Evolutionary conservation across 371 early-diverging fungal genomes (phyloP).

Genomic region (Modicella reniformis): DNA sequence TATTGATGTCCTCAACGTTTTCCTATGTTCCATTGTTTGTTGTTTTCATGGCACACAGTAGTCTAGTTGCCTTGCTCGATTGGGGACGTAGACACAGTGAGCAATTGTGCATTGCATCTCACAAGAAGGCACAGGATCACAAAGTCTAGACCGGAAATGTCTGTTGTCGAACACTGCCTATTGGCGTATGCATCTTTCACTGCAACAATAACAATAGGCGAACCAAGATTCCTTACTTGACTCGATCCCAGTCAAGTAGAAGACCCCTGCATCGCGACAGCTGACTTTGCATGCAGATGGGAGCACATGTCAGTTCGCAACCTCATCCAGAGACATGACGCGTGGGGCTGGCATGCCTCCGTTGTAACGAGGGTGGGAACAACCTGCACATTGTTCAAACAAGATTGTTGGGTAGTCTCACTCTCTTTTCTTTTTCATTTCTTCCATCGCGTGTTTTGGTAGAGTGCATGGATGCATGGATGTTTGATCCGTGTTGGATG

Average conservation of each 20-base stretch:
- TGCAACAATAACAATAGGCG: not conserved
- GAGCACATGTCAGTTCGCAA: not conserved
- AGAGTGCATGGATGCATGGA: not conserved
- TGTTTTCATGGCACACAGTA: not conserved
- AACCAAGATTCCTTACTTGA: not conserved
- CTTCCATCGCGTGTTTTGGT: not conserved
- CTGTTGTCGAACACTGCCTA: not conserved
- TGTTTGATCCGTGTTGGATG: not conserved
- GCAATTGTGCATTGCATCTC: conserved; percentile 2
- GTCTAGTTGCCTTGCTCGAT: too few species aligned
- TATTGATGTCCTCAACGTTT: not conserved
- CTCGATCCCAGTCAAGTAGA: not conserved
- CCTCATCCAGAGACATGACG: not conserved
- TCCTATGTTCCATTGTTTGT: not conserved
- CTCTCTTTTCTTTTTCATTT: not conserved
- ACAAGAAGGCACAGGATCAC: not conserved
- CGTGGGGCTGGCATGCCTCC: not conserved
- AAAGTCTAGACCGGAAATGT: not conserved
- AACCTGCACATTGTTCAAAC: not conserved
- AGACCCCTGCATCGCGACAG: not conserved
- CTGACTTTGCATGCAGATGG: conserved; percentile 3
- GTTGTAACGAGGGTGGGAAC: not conserved
- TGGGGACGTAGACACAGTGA: not conserved
- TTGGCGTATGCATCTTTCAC: not conserved
- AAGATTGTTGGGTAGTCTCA: not conserved